phyloP scores from a whole-genome alignment of 345 rosid genomes.

The Leavenworthia alabamica region DNA sequence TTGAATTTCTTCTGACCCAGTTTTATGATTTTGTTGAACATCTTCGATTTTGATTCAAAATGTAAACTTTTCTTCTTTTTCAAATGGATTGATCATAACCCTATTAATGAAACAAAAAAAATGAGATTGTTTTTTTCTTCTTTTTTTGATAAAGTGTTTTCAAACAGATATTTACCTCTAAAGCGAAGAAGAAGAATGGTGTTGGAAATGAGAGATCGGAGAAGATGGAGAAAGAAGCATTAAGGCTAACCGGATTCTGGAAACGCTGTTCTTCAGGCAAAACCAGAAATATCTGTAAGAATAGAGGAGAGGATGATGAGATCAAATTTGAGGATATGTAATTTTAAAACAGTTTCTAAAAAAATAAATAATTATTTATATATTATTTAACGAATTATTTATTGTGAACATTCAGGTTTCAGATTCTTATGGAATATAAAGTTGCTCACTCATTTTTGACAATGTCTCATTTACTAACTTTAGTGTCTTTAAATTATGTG shows the following conservation, averaged over 20 bases:
- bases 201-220: not conserved
- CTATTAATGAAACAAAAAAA: not conserved
- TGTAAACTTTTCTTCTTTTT: not conserved
- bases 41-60: conserved; percentile 17
- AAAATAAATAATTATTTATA: too few relatives aligned
- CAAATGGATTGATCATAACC: conserved; percentile 11
- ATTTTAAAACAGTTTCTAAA: too few relatives aligned
- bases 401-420: too few relatives aligned
- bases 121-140: not conserved
- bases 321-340: conserved; percentile 10
- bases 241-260: not conserved
- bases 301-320: not conserved
- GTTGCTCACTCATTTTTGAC: too few relatives aligned
- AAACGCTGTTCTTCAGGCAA: conserved; percentile 15
- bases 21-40: conserved; percentile 35
- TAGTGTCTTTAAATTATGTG: too few relatives aligned
- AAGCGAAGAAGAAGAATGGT: too few relatives aligned
- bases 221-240: too few relatives aligned
- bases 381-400: too few relatives aligned
- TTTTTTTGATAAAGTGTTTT: not conserved
- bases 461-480: too few relatives aligned
- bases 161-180: conserved; percentile 6
- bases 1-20: conserved; percentile 36
- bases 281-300: conserved; percentile 17
- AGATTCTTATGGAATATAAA: too few relatives aligned